Percentiles rank a stretch among this genome's conserved stretches.
Evolutionary conservation across 805 yeast species (phyloP).

Genomic region (Ogataea neopini): DNA sequence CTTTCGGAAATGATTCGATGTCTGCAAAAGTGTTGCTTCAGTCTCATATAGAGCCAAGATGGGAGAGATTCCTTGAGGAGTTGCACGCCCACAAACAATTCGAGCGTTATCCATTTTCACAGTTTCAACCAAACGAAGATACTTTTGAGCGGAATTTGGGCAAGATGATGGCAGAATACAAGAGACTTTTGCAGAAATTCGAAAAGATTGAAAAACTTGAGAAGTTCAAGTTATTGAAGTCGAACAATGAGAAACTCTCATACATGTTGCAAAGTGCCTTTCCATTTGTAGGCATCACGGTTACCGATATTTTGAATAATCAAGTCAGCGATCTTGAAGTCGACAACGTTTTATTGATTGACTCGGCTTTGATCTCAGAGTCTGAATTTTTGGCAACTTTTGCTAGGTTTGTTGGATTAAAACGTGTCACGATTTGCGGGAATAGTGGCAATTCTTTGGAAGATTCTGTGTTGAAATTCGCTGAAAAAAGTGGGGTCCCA

Average conservation of each 20-base stretch:
- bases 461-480: constrained; percentile 7
- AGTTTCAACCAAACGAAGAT: constrained; percentile 25
- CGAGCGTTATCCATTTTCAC: constrained; percentile 29
- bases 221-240: not conserved
- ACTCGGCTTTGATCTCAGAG: constrained; percentile 36
- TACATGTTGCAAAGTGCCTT: not conserved
- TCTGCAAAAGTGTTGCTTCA: constrained; percentile 37
- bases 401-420: constrained; percentile 20
- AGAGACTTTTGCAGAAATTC: constrained; percentile 16
- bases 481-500: not conserved
- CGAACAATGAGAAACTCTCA: not conserved
- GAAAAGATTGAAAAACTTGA: constrained; percentile 12
- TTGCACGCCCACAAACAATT: constrained; percentile 26
- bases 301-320: constrained; percentile 7
- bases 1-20: constrained; percentile 40
- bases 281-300: constrained; percentile 3
- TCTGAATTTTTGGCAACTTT: constrained; percentile 35
- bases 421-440: constrained; percentile 39
- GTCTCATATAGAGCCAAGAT: constrained; percentile 24
- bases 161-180: constrained; percentile 6
- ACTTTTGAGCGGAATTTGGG: constrained; percentile 9
- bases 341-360: constrained; percentile 35
- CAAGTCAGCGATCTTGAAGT: constrained; percentile 16
- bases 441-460: constrained; percentile 22
- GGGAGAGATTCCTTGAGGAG: constrained; percentile 28